Evolutionary conservation across 2,329 filamentous ascomycete genomes (phyloP), one percentile per base, ranked within the genome.

Genomic region (Ceratocystiopsis brevicomis): DNA sequence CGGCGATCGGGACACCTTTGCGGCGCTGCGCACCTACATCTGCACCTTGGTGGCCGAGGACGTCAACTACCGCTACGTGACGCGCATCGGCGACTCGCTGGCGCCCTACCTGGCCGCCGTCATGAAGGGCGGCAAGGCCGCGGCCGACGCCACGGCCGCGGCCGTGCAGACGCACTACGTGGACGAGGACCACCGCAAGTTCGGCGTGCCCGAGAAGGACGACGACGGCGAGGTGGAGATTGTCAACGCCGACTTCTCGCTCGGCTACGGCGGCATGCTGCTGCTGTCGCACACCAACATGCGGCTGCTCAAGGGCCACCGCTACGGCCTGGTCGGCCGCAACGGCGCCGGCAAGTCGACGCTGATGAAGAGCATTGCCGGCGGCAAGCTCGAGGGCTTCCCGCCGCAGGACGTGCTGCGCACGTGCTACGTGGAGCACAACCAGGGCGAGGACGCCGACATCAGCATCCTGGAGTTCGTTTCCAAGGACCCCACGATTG

Each of bases 281-380:
- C 68, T 98, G 48, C 73, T 98, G 18, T 95, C 86, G 6, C 90
- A 96, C 65, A 95, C 90, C 51, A 96, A 95, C 59, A 69, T 98
- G 38, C 79, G 86, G 37, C 76, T 98, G 10, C 73, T 96, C 55
- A 95, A 96, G 68, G 90, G 90, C 45, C 90, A 96, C 62, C 81
- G 90, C 46, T 98, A 98, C 58, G 90, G 90, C 59, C 81, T 98
- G 16, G 95, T 88, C 56, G 90, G 90, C 54, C 82, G 88, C 54
- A 98, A 98, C 60, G 90, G 90, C 66, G 86, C 87, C 45, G 90
- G 90, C 57, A 98, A 98, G 67, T 96, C 90, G n/a, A 98, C 90
- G 1, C 73, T 98, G 46, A 96, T 98, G 90, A 83, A 85, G 58
- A 86, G 82, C 59, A 98, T 98, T 54, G 83, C 90, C 41, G 81